Conservation (phyloP, 768 basidiomycete genomes). For the Hemileccinum rubropunctum region DNA sequence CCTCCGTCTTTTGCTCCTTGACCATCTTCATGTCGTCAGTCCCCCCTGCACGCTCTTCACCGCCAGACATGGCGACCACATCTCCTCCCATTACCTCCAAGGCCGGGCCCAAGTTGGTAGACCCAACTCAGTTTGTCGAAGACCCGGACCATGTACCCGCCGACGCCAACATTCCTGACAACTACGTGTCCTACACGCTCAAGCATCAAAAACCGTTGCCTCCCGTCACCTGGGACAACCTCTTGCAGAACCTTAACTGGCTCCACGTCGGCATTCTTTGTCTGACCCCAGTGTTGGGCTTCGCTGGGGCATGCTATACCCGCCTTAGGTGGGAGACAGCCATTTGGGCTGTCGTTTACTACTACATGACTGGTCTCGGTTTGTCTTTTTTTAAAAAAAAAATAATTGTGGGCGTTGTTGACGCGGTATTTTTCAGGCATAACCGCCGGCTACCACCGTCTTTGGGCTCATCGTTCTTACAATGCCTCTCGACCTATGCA, state of each 20-base stretch:
- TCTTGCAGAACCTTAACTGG: constrained; percentile 68
- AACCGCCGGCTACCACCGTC: constrained; percentile 92
- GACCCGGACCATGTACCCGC: constrained; percentile 35
- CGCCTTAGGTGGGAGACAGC: constrained; percentile 71
- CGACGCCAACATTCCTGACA: constrained; percentile 70
- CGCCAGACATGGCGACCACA: constrained; percentile 12
- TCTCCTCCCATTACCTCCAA: constrained; percentile 12
- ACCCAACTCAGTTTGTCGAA: constrained; percentile 16
- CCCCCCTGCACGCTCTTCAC: constrained; percentile 18
- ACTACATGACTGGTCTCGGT: constrained; percentile 83
- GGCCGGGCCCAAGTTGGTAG: constrained; percentile 1
- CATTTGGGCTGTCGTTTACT: constrained; percentile 64
- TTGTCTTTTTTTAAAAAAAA: constrained; percentile 34
- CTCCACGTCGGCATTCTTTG: constrained; percentile 72
- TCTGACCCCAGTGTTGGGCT: constrained; percentile 67
- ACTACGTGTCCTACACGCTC: constrained; percentile 78
- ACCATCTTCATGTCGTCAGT: constrained; percentile 30
- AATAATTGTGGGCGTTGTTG: constrained; percentile 16
- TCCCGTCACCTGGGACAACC: constrained; percentile 60
- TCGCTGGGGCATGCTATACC: constrained; percentile 69
- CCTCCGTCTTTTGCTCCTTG: constrained; percentile 17
- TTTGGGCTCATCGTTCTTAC: constrained; percentile 96
- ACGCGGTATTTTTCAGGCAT: constrained; percentile 51
- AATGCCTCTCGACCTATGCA: constrained; percentile 87
- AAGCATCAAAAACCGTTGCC: constrained; percentile 66